Conservation (phyloP, 495 filamentous ascomycete genomes). For the Aspergillus steynii region DNA sequence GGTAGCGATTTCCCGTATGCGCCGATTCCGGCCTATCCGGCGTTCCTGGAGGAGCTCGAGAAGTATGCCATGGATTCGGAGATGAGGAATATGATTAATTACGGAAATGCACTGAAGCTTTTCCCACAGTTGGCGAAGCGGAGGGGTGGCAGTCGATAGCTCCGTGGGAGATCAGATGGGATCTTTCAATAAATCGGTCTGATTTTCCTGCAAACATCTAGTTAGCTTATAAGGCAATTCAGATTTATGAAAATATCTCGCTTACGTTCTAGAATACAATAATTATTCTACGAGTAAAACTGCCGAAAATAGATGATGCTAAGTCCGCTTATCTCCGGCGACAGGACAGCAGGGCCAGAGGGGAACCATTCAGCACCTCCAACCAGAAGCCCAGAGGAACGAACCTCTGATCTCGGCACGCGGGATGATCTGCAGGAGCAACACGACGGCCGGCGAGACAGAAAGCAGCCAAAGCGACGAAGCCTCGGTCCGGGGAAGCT, state of each 20-base stretch:
- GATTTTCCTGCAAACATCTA: too few species aligned
- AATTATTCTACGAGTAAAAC: too few species aligned
- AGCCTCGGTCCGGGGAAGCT: conserved; percentile 29
- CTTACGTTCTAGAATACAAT: too few species aligned
- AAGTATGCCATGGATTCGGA: conserved; percentile 19
- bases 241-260: too few species aligned
- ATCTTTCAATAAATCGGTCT: too few species aligned
- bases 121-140: conserved; percentile 14
- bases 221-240: too few species aligned
- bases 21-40: conserved; percentile 17
- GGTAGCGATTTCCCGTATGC: conserved; percentile 47
- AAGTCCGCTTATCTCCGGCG: too few species aligned
- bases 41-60: conserved; percentile 17
- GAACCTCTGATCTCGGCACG: background rate
- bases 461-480: background rate
- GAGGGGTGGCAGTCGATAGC: too few species aligned
- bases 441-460: background rate
- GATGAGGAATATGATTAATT: conserved; percentile 20
- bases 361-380: too few species aligned
- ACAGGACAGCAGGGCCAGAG: background rate
- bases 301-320: too few species aligned
- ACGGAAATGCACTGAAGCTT: conserved; percentile 22
- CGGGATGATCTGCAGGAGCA: background rate
- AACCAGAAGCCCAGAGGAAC: background rate
- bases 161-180: too few species aligned